Evolutionary conservation across 2,329 filamentous ascomycete species (phyloP).

Genomic region (Chaetomium sp.): DNA sequence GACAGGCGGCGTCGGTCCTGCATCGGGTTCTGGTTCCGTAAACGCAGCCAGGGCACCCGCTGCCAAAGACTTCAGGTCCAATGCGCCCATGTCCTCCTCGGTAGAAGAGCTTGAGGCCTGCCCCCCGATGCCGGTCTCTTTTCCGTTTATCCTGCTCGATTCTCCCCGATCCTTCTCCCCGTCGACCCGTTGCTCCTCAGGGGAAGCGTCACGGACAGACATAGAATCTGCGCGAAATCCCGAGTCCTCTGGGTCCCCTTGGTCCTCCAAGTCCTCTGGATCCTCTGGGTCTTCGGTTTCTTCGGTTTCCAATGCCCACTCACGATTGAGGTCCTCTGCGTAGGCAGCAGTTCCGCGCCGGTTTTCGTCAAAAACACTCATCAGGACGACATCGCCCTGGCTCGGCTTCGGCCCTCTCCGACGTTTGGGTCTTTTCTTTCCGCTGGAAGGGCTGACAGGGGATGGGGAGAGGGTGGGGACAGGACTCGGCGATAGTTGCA

Average conservation of each 20-base stretch:
- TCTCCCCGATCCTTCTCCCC: constrained; percentile 9
- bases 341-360: constrained; percentile 64
- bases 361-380: constrained; percentile 64
- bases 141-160: background rate
- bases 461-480: constrained; percentile 49
- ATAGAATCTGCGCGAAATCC: constrained; percentile 20
- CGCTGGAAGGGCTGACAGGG: constrained; percentile 47
- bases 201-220: constrained; percentile 19
- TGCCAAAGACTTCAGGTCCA: constrained; percentile 40
- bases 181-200: constrained; percentile 12
- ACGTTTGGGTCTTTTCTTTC: constrained; percentile 55
- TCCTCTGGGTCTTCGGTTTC: constrained; percentile 32
- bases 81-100: constrained; percentile 29
- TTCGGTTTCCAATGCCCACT: constrained; percentile 47
- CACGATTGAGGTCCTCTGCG: constrained; percentile 49
- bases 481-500: constrained; percentile 55
- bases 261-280: constrained; percentile 21
- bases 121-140: constrained; percentile 6
- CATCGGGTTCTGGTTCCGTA: constrained; percentile 27
- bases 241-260: background rate
- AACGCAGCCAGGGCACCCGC: constrained; percentile 38
- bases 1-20: constrained; percentile 32
- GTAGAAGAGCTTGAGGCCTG: constrained; percentile 25
- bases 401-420: constrained; percentile 56
- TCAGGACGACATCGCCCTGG: constrained; percentile 68